Percentiles rank a stretch among this genome's conserved stretches.
Evolutionary conservation across 1,139 yeast genomes (phyloP).

Genomic region (Scheffersomyces illinoinensis): DNA sequence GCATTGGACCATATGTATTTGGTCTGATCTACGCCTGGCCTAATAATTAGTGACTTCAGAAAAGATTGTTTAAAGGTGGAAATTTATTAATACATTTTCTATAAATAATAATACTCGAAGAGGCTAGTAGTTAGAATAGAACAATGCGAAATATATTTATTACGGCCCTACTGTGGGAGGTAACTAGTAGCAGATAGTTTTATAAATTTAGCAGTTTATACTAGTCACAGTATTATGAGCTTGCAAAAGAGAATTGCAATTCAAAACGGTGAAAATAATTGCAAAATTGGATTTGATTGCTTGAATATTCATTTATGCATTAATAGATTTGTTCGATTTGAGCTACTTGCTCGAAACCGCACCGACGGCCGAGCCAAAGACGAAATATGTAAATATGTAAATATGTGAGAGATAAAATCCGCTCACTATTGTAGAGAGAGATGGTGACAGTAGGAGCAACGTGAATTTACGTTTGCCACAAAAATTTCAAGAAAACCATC

Average conservation of each 20-base stretch:
- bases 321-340: not conserved
- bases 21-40: not conserved
- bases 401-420: not conserved
- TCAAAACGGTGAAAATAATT: too few relatives aligned
- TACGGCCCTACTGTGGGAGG: too few relatives aligned
- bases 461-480: not conserved
- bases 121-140: not conserved
- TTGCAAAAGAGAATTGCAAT: too few relatives aligned
- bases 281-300: not conserved
- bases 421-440: not conserved
- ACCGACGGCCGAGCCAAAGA: not conserved
- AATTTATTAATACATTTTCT: too few relatives aligned
- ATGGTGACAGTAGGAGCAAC: not conserved
- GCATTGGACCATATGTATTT: too few relatives aligned
- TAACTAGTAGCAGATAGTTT: too few relatives aligned
- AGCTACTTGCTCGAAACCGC: not conserved
- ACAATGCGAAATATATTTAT: not conserved
- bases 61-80: not conserved
- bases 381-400: not conserved
- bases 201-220: too few relatives aligned
- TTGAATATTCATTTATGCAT: not conserved
- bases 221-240: too few relatives aligned
- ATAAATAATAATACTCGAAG: too few relatives aligned
- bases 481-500: not conserved
- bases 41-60: not conserved